These are phyloP conservation scores for Ophiostoma novo-ulmi DNA, from an alignment of 2,329 filamentous ascomycete genomes.

Conservation along the genomic window DNA sequence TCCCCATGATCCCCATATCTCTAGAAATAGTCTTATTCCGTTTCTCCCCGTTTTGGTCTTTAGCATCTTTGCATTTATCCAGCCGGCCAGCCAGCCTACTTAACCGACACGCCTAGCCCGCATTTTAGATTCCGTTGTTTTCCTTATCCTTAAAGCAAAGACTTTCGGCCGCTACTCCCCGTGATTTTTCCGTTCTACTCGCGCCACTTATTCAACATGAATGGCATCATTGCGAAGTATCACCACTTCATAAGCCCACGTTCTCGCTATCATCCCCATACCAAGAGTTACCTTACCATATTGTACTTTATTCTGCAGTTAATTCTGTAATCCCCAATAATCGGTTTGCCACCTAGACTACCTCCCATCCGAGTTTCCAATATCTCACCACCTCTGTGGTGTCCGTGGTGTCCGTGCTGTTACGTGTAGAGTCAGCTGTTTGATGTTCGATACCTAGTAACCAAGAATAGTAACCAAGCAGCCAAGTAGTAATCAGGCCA, in stretches of 20 bases:
- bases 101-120: background rate
- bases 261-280: background rate
- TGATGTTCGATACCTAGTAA: background rate
- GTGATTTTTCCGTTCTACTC: background rate
- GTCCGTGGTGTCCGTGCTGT: background rate
- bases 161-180: background rate
- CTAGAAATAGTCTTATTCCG: background rate
- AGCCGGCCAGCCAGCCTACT: background rate
- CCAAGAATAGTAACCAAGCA: background rate
- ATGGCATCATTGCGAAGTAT: conserved; percentile 1
- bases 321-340: background rate
- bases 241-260: background rate
- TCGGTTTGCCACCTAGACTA: background rate
- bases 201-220: background rate
- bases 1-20: background rate
- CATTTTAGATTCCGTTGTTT: background rate
- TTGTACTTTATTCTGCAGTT: background rate
- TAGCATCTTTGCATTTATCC: background rate
- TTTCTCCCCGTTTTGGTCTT: conserved; percentile 1
- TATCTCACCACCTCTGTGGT: background rate
- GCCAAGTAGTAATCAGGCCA: background rate
- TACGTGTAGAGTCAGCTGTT: background rate
- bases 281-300: background rate
- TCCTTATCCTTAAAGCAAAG: background rate
- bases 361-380: background rate